A percentile compares a stretch with the other conserved stretches of the same genome.
Evolutionary conservation across 2,329 filamentous ascomycete genomes (phyloP).

Genomic region (Grosmannia huntii): DNA sequence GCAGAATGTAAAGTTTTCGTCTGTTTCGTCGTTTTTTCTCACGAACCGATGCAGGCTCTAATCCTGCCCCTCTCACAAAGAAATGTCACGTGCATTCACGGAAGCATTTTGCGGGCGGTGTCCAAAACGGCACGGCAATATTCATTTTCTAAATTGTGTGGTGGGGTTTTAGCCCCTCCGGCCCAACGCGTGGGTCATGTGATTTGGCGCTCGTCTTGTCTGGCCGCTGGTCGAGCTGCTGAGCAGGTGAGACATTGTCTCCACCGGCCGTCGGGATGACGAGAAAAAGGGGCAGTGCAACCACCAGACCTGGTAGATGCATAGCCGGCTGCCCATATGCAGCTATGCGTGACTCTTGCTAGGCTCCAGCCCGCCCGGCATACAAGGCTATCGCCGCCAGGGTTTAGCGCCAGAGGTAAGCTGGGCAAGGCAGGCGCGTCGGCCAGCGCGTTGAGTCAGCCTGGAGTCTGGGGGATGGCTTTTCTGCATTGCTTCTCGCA

Average conservation of each 20-base stretch:
- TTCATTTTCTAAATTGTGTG: conserved; percentile 1
- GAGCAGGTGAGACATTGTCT: background rate
- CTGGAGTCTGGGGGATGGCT: background rate
- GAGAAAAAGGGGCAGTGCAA: no score
- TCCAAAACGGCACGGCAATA: background rate
- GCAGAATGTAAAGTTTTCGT: no score
- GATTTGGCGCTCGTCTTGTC: background rate
- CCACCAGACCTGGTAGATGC: background rate
- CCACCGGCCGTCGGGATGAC: no score
- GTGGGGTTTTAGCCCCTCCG: conserved; percentile 1
- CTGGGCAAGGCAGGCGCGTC: background rate
- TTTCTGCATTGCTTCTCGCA: background rate
- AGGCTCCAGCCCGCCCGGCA: background rate
- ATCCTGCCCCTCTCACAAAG: background rate
- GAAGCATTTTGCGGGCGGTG: background rate
- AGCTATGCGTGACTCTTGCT: background rate
- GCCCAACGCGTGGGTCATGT: background rate
- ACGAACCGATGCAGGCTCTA: background rate
- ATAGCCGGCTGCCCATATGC: background rate
- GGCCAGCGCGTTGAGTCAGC: conserved; percentile 1
- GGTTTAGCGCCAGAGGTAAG: background rate
- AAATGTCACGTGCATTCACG: background rate
- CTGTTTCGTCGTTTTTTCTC: conserved; percentile 2
- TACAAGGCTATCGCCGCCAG: background rate
- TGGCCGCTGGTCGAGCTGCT: background rate